phyloP scores from a whole-genome alignment of 805 yeast species.

The Candida orba region DNA sequence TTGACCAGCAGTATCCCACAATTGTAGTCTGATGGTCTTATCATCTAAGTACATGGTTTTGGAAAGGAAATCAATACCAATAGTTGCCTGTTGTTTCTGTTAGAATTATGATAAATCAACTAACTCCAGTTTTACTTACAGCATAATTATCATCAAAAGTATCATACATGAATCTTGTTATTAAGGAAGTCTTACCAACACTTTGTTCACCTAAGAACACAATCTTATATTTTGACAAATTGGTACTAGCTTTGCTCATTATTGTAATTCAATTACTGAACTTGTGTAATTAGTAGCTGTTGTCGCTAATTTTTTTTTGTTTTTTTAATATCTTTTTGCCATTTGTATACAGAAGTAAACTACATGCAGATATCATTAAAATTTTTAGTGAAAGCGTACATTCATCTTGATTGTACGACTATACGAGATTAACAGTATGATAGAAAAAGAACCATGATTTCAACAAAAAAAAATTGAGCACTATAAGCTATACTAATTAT shows the following conservation, averaged over 20 bases:
- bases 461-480: too few relatives aligned
- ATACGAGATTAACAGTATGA: too few relatives aligned
- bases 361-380: too few relatives aligned
- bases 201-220: slow-evolving; percentile 93
- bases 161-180: slow-evolving; percentile 97
- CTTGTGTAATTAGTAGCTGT: not conserved
- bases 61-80: slow-evolving; percentile 92
- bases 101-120: slow-evolving; percentile 1
- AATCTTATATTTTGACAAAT: slow-evolving; percentile 64
- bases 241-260: slow-evolving; percentile 22
- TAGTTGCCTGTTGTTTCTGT: slow-evolving; percentile 62
- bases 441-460: too few relatives aligned
- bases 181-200: slow-evolving; percentile 88
- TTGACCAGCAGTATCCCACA: slow-evolving; percentile 98
- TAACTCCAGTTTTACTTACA: slow-evolving; percentile 15
- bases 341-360: too few relatives aligned
- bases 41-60: slow-evolving; percentile 95
- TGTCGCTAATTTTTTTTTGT: not conserved
- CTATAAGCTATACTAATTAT: too few relatives aligned
- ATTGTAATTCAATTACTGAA: too few relatives aligned
- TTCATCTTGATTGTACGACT: too few relatives aligned
- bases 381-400: too few relatives aligned
- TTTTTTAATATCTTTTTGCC: not conserved
- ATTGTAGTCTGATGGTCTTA: slow-evolving; percentile 86
- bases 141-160: slow-evolving; percentile 94